Evolutionary conservation across 306 rosid genomes (phyloP).

Genomic region (Oxytropis ochrocephala): DNA sequence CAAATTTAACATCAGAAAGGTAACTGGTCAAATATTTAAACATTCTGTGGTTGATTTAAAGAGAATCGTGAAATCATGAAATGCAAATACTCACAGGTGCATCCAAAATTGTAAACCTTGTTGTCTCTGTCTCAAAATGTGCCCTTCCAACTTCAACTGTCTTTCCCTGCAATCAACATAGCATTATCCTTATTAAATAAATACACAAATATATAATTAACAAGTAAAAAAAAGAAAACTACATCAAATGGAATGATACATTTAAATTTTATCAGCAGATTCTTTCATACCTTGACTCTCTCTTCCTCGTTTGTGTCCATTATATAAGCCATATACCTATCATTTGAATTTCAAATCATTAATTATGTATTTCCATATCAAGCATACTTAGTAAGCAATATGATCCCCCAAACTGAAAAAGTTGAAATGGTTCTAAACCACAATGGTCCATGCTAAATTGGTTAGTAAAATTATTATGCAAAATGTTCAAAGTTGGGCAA

Average conservation of each 20-base stretch:
- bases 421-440: neutral
- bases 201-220: neutral
- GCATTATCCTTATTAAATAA: neutral
- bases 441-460: neutral
- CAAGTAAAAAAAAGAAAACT: neutral
- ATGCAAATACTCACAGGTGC: constrained; percentile 74
- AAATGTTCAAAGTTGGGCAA: neutral
- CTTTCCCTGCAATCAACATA: constrained; percentile 61
- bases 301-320: constrained; percentile 99
- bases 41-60: neutral
- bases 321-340: constrained; percentile 96
- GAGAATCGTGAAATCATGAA: neutral
- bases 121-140: constrained; percentile 81
- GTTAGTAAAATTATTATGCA: neutral
- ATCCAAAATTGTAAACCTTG: constrained; percentile 90
- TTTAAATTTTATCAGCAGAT: neutral
- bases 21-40: no score
- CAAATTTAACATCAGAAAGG: no score
- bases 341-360: constrained; percentile 13
- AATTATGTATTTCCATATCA: neutral
- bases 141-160: constrained; percentile 99
- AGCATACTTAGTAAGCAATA: neutral
- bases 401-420: neutral
- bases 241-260: neutral
- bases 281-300: constrained; percentile 66